Base-by-base conservation (phyloP, 2,329 filamentous ascomycete genomes). In the Nakataea oryzae region DNA sequence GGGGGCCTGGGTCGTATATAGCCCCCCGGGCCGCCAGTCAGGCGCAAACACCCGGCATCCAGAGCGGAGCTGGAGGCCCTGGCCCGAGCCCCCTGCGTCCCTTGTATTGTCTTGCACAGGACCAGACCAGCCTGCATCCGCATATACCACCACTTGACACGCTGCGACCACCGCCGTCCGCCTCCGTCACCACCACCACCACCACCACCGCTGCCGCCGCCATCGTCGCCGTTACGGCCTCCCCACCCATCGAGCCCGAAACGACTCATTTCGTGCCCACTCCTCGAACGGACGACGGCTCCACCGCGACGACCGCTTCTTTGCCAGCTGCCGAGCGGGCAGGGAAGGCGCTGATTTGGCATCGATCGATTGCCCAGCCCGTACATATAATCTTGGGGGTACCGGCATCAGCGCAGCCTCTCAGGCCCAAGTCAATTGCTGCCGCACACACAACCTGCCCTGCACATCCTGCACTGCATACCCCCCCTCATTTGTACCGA, bases 281-380 rank as follows among this genome's bases (percentile, higher is more conserved):
- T n/a, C 41, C 41, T 50, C 21, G 41, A 50, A 50, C 41, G 8
- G 41, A 50, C 41, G 41, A 9, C 41, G 21, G 41, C 7, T 24
- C 41, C 41, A 50, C 41, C 24, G 41, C 17, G 41, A n/a, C 41
- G 17, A 50, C 41, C 17, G 41, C 24, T 50, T 17, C 41, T 50
- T 50, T 17, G 21, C 26, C 28, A 12, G 28, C n/a, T 30, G 28
- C 21, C 56, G 17, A 9, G 62, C 61, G 41, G 57, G 62, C 61
- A 54, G 57, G 57, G 58, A 50, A 50, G 58, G 21, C 34, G 29
- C 56, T 57, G 54, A 24, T 29, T 28, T 50, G 41, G 47, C 59
- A 57, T 62, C 63, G 62, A 64, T 63, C 62, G 62, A 60, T 41
- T 41, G 61, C 58, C 58, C 56, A 64, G 41, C 41, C 21, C 21